Conservation (phyloP, 2,329 filamentous ascomycete species). For the Beauveria bassiana region DNA sequence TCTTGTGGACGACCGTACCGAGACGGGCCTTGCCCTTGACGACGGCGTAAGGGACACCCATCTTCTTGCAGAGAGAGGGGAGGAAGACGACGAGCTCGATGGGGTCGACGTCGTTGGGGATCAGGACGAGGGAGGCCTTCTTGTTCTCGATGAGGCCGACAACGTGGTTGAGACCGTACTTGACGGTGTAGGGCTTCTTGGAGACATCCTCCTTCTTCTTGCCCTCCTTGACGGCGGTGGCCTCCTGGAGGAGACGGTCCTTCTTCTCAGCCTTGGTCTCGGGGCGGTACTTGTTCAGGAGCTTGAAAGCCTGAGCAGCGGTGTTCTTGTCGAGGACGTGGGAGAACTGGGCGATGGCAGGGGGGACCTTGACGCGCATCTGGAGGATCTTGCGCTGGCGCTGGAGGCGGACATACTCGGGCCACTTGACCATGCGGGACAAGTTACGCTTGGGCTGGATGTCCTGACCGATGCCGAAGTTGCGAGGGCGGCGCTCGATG, state of each 20-base stretch:
- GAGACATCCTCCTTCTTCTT: conserved; percentile 99
- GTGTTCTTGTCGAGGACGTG: conserved; percentile 95
- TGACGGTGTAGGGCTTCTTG: conserved; percentile 99
- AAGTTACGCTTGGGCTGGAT: conserved; percentile 95
- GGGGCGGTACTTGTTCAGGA: conserved; percentile 99
- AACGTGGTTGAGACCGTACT: conserved; percentile 99
- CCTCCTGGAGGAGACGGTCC: conserved; percentile 97
- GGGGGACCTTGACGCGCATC: conserved; percentile 97
- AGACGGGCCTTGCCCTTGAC: conserved; percentile 99
- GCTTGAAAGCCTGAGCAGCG: conserved; percentile 94
- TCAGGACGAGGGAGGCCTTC: conserved; percentile 97
- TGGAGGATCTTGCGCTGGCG: conserved; percentile 92
- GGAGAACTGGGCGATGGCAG: conserved; percentile 95
- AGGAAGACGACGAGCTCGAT: conserved; percentile 99
- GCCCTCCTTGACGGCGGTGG: conserved; percentile 92
- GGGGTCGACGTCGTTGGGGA: conserved; percentile 98
- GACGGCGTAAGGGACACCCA: conserved; percentile 98
- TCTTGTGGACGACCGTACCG: conserved; percentile 99
- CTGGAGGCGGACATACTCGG: conserved; percentile 97
- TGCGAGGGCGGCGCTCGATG: conserved; percentile 93
- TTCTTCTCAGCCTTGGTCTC: conserved; percentile 99
- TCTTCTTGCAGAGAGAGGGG: conserved; percentile 98
- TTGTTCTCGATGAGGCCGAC: conserved; percentile 98
- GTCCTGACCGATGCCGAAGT: conserved; percentile 98
- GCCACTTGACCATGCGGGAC: conserved; percentile 98